Percentiles rank a stretch among this genome's conserved stretches.
phyloP scores from a whole-genome alignment of 306 rosid genomes.

The Datisca glomerata region DNA sequence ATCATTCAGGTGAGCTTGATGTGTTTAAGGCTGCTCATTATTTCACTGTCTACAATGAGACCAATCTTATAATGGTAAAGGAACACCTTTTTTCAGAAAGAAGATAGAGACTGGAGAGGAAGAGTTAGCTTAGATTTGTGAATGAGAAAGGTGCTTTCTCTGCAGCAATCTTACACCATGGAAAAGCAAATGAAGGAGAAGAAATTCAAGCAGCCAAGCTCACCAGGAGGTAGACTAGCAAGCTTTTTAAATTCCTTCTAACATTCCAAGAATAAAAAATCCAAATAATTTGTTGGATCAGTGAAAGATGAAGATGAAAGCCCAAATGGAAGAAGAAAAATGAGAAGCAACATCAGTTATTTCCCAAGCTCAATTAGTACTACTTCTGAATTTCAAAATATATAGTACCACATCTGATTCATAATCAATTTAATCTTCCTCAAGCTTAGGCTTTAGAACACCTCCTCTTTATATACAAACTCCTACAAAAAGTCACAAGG shows the following conservation, averaged over 20 bases:
- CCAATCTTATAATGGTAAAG: neutral
- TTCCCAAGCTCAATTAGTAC: no score
- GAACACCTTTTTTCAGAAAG: slow-evolving; percentile 30
- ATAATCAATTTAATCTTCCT: no score
- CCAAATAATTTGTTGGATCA: no score
- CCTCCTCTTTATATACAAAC: no score
- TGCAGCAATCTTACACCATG: slow-evolving; percentile 20
- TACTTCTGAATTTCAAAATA: no score
- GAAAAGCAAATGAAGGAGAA: no score
- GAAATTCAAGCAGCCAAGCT: no score
- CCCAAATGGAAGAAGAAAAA: no score
- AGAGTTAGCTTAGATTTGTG: slow-evolving; percentile 87
- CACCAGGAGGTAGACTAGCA: no score
- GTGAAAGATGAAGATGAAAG: neutral
- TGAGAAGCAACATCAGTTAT: no score
- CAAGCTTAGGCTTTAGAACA: no score
- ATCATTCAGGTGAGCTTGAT: slow-evolving; percentile 77
- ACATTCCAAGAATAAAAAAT: slow-evolving; percentile 69
- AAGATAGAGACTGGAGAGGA: slow-evolving; percentile 28
- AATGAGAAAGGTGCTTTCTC: slow-evolving; percentile 43
- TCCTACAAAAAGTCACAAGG: slow-evolving; percentile 56
- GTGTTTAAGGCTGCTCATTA: slow-evolving; percentile 85
- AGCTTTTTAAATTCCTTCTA: slow-evolving; percentile 87
- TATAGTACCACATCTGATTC: slow-evolving; percentile 58
- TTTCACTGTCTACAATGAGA: slow-evolving; percentile 79